These are phyloP conservation scores for Coleophoma crateriformis DNA, from an alignment of 2,329 filamentous ascomycete genomes.

Conservation along the genomic window DNA sequence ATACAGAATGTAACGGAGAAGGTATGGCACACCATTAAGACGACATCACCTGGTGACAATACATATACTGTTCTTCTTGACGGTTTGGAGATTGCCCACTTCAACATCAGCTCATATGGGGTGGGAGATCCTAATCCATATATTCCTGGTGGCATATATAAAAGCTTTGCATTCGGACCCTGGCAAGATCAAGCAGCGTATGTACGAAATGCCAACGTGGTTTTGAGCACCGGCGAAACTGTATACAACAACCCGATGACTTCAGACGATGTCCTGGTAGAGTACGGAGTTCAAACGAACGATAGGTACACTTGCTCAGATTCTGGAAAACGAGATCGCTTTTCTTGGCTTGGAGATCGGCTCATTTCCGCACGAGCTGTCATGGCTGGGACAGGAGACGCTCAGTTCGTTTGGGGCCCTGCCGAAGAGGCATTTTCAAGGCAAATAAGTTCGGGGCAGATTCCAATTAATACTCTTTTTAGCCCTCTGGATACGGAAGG, in stretches of 20 bases:
- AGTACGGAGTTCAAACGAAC: constrained; percentile 31
- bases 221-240: constrained; percentile 20
- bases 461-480: constrained; percentile 1
- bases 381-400: constrained; percentile 27
- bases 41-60: no score
- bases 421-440: constrained; percentile 26
- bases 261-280: constrained; percentile 21
- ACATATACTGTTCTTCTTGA: no score
- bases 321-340: constrained; percentile 34
- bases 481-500: no score
- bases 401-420: constrained; percentile 29
- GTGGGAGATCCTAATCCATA: no score
- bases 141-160: no score
- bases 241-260: constrained; percentile 28
- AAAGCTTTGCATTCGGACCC: constrained; percentile 29
- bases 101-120: no score
- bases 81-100: no score
- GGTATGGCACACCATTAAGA: no score
- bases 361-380: constrained; percentile 33
- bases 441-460: constrained; percentile 10
- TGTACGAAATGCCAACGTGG: constrained; percentile 28
- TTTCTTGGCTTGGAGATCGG: constrained; percentile 37
- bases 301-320: constrained; percentile 32
- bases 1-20: no score
- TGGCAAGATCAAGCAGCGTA: constrained; percentile 33